Evolutionary conservation across 768 basidiomycete species (phyloP).

Genomic region (Termitomyces sp.): DNA sequence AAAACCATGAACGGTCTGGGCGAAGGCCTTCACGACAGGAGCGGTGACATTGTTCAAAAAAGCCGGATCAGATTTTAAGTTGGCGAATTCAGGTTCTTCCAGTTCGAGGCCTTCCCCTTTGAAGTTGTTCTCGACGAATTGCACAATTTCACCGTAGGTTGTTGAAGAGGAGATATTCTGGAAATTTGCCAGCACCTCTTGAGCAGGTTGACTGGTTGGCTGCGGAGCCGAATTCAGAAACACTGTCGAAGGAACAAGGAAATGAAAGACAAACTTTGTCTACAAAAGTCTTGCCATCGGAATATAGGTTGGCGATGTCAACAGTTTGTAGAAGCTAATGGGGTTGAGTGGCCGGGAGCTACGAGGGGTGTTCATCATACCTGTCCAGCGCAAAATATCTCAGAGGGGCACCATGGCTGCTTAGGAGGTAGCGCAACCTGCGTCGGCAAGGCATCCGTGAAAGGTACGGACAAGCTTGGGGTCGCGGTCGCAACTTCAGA

Average conservation of each 20-base stretch:
- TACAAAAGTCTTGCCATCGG: slow-evolving; percentile 85
- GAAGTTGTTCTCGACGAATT: slow-evolving; percentile 75
- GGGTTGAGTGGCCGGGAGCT: not conserved
- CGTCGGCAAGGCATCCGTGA: slow-evolving; percentile 54
- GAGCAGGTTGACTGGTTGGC: slow-evolving; percentile 68
- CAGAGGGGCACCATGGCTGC: slow-evolving; percentile 71
- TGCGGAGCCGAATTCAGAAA: slow-evolving; percentile 24
- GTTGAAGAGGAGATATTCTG: slow-evolving; percentile 39
- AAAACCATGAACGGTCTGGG: slow-evolving; percentile 77
- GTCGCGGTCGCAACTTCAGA: slow-evolving; percentile 58
- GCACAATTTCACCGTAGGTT: slow-evolving; percentile 62
- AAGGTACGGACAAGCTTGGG: slow-evolving; percentile 58
- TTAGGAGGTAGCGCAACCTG: slow-evolving; percentile 61
- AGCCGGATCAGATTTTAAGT: slow-evolving; percentile 59
- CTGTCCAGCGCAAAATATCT: slow-evolving; percentile 78
- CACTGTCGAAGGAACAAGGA: not conserved
- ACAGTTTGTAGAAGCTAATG: slow-evolving; percentile 74
- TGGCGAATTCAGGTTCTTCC: slow-evolving; percentile 52
- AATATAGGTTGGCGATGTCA: slow-evolving; percentile 69
- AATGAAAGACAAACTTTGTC: slow-evolving; percentile 46
- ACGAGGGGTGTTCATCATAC: slow-evolving; percentile 36
- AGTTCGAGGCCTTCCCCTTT: slow-evolving; percentile 85
- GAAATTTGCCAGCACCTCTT: slow-evolving; percentile 71
- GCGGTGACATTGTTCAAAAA: slow-evolving; percentile 72
- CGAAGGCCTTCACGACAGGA: slow-evolving; percentile 64